Base-by-base conservation (phyloP, 139 green algal genomes). In the Picochlorum sp. region DNA sequence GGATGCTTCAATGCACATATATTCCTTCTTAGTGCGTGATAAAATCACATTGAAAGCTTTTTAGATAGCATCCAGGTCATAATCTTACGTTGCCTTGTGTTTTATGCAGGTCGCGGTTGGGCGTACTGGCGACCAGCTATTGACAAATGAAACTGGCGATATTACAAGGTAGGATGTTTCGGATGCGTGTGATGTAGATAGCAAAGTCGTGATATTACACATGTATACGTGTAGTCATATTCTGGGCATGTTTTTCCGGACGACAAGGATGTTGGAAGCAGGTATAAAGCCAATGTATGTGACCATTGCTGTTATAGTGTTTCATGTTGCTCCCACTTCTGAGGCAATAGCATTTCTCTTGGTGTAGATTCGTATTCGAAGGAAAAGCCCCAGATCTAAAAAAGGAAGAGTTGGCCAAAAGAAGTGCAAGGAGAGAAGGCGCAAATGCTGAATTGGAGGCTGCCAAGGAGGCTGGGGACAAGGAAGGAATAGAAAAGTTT, bases 1-100 rank as follows among this genome's bases (percentile, higher is more conserved):
- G 18, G 94, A 99, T 68, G 94, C 94, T 6, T 94, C 82, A 45
- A 97, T 97, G 92, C 90, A 97, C 77, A 98, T 99, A 37, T 99
- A 99, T 69, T 88, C 96, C 63, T 98, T 96, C 74, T 78, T 99
- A 83, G 88, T 94, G 13, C 21, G 65, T 6, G 13, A 4, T 20
- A 10, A 4, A 31, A 31, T 30, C 15, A 45, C 1, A 26, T 63
- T 41, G 44, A 16, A 51, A 18, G 21, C 13, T 58, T n/a, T 49
- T 57, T 23, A 49, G 7, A 56, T 18, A 9, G 58, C 13, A 57
- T 57, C 6, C 15, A 57, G 15, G 3, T 57, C 11, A 57, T 49
- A 65, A 6, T 15, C 10, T 15, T 51, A 6, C 20, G 15, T 59
- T 14, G 6, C 20, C 2, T 8, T 18, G 20, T 60, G 20, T 28